phyloP scores from a whole-genome alignment of 306 rosid species.

The Luffa acutangula region DNA sequence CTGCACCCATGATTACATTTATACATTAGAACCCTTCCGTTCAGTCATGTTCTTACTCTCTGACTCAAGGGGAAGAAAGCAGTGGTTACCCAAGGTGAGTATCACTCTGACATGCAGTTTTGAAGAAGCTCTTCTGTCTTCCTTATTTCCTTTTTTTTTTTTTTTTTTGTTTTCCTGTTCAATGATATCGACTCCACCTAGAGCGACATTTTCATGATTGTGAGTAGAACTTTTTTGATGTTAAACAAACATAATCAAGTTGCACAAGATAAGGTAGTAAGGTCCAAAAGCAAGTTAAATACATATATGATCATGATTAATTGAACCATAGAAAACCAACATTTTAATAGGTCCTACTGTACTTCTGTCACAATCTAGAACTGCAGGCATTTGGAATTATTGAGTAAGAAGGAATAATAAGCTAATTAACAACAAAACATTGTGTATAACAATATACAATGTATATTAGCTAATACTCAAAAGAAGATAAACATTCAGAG shows the following conservation, averaged over 20 bases:
- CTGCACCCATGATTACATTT: neutral
- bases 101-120: neutral
- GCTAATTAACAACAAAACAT: neutral
- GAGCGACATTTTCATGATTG: neutral
- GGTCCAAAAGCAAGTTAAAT: neutral
- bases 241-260: conserved; percentile 1
- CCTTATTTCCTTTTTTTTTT: neutral
- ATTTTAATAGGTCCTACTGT: neutral
- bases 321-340: neutral
- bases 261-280: neutral
- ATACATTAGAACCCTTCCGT: neutral
- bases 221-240: neutral
- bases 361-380: conserved; percentile 1
- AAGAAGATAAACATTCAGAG: neutral
- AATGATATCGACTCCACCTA: neutral
- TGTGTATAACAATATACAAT: neutral
- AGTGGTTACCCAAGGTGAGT: neutral
- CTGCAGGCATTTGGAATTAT: neutral
- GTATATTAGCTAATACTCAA: neutral
- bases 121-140: neutral
- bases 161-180: neutral
- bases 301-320: neutral
- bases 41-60: neutral
- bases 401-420: neutral
- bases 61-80: neutral